Base-by-base conservation (phyloP, 176 grass and related monocot genomes). In the Cenchrus americanus region DNA sequence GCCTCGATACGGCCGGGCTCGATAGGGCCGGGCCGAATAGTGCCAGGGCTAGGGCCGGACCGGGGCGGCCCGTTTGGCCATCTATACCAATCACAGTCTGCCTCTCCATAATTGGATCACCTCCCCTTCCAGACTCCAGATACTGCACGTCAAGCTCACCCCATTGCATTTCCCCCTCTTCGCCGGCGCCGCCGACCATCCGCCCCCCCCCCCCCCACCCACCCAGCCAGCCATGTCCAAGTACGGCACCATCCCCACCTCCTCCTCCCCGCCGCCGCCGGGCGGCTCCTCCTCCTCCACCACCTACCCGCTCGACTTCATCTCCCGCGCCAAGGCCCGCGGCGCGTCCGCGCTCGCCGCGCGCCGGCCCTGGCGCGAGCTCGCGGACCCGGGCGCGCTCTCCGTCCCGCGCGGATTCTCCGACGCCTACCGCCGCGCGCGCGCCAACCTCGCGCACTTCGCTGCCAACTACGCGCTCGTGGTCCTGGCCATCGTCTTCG, bases 241-340 rank as follows among this genome's bases (percentile, higher is more conserved):
- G 50, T 99, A 99, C 70, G 96, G 96, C 4, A 92, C 96, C 43
- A 99, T 99, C 19, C 96, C 96, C 24, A 89, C 84, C 42, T 85
- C 83, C 46, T 90, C 61, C 3, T 73, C 82, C 5, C 17, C n/a
- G 4, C 44, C 44, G 14, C 57, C 86, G n/a, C 23, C 80, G 1
- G 70, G n/a, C 1, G 53, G 40, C 44, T 92, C 89, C 84, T 75
- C 37, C 41, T 46, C 67, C 83, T 85, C 52, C 15, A 86, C 79
- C 82, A 59, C 82, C 21, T 83, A 86, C n/a, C 80, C 89, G 48
- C 85, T 99, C 30, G 93, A 90, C 80, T 99, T 88, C 91, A 94
- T 99, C 91, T 91, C 93, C 59, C 91, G 91, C 47, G 96, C 93
- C 62, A 99, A 96, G 96, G 93, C 86, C 11, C 91, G 93, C 8